These are phyloP conservation scores for Carallia pectinifolia DNA, from an alignment of 345 rosid genomes.

Conservation along the genomic window DNA sequence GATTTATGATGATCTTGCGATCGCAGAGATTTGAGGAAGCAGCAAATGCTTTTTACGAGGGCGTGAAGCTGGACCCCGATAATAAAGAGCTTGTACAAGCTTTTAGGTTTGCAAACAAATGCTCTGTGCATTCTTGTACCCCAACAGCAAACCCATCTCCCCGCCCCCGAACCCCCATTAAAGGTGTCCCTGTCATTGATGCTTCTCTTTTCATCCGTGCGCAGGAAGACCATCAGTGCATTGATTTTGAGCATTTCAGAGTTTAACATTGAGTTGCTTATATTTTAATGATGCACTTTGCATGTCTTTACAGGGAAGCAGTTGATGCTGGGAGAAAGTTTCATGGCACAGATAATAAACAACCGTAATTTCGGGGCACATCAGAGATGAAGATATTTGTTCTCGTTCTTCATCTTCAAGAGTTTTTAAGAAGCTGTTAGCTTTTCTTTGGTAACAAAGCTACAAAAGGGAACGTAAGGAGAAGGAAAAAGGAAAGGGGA, in stretches of 20 bases:
- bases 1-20: conserved; percentile 12
- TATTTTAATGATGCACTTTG: not conserved
- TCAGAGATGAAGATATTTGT: not conserved
- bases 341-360: conserved; percentile 45
- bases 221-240: not conserved
- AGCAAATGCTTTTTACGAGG: conserved; percentile 79
- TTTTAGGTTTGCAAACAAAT: conserved; percentile 53
- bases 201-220: not conserved
- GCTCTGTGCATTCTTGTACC: not conserved
- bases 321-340: conserved; percentile 78
- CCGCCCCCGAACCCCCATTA: no score
- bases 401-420: not conserved
- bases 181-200: not conserved
- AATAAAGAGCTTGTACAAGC: conserved; percentile 65
- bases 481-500: no score
- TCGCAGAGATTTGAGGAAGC: conserved; percentile 81
- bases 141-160: not conserved
- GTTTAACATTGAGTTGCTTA: not conserved
- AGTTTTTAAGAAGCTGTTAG: not conserved
- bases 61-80: conserved; percentile 73
- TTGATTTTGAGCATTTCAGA: not conserved
- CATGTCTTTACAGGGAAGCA: conserved; percentile 55
- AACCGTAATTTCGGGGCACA: conserved; percentile 7
- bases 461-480: no score
- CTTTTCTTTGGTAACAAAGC: no score